Evolutionary conservation across 768 basidiomycete species (phyloP).

Genomic region (Pisolithus tinctorius): DNA sequence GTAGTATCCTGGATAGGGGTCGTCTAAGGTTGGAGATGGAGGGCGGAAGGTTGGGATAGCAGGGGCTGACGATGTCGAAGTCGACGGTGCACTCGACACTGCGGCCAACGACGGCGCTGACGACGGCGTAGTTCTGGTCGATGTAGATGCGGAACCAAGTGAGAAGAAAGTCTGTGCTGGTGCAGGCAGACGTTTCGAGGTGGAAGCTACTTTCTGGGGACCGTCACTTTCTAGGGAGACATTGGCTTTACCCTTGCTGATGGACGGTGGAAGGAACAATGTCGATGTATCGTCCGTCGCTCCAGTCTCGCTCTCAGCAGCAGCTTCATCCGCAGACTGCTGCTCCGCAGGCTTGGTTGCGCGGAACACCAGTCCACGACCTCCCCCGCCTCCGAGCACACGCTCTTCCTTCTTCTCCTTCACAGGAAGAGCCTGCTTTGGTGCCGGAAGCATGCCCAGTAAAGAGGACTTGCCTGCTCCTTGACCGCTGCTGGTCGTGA

Average conservation of each 20-base stretch:
- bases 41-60: constrained; percentile 57
- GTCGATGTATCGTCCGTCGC: constrained; percentile 22
- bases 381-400: constrained; percentile 58
- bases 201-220: constrained; percentile 7
- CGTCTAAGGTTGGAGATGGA: constrained; percentile 66
- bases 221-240: constrained; percentile 42
- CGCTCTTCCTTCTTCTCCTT: constrained; percentile 36
- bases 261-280: constrained; percentile 52
- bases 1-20: constrained; percentile 85
- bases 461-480: constrained; percentile 61
- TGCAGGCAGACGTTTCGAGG: constrained; percentile 16
- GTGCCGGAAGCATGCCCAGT: constrained; percentile 68
- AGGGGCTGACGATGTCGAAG: constrained; percentile 60
- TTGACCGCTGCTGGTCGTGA: constrained; percentile 26
- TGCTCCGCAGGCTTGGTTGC: constrained; percentile 9
- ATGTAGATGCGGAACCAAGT: constrained; percentile 33
- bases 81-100: constrained; percentile 43
- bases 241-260: constrained; percentile 56
- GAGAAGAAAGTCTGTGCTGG: constrained; percentile 64
- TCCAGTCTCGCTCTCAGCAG: background rate
- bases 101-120: constrained; percentile 3
- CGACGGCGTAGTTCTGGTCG: constrained; percentile 1
- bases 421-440: constrained; percentile 47
- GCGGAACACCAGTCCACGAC: constrained; percentile 58
- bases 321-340: background rate